Conservation (phyloP, 139 green algal species). For the Chlamydomonas incerta region DNA sequence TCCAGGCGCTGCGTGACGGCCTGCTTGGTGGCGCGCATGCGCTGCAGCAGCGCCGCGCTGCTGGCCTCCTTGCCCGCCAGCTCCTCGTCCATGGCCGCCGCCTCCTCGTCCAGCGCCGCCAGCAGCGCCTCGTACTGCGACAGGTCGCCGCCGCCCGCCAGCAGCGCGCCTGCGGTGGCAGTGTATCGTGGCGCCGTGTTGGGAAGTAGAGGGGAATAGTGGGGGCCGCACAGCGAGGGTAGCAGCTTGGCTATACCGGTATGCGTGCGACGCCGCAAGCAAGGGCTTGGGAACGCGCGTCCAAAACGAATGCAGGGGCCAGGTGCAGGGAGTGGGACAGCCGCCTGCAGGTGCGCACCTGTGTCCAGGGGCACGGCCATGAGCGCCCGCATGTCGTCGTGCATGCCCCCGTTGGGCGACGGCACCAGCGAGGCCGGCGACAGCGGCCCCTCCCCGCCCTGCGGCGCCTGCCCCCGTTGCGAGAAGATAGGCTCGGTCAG, state of each 20-base stretch:
- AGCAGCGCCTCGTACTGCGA: slow-evolving; percentile 45
- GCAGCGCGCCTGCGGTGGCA: slow-evolving; percentile 5
- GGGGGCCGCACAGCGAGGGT: too few relatives aligned
- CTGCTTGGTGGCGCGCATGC: slow-evolving; percentile 24
- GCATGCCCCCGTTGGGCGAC: not conserved
- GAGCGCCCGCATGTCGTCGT: slow-evolving; percentile 18
- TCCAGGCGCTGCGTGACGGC: slow-evolving; percentile 14
- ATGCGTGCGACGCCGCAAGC: too few relatives aligned
- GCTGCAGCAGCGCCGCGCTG: slow-evolving; percentile 5
- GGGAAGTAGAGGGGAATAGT: too few relatives aligned
- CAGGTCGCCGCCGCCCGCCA: not conserved
- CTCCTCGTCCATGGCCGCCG: slow-evolving; percentile 33
- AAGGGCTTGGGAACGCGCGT: too few relatives aligned
- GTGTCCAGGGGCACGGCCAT: slow-evolving; percentile 3
- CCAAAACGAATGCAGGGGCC: too few relatives aligned
- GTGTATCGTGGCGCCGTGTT: too few relatives aligned
- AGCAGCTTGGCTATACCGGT: too few relatives aligned
- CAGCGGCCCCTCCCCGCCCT: too few relatives aligned
- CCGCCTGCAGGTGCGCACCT: not conserved
- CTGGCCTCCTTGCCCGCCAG: slow-evolving; percentile 38
- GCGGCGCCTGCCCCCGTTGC: too few relatives aligned
- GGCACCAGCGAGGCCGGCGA: not conserved
- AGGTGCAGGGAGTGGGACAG: too few relatives aligned
- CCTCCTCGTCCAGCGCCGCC: slow-evolving; percentile 44
- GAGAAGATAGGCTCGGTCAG: too few relatives aligned